phyloP scores from a whole-genome alignment of 306 rosid species.

The Cucurbita maxima region DNA sequence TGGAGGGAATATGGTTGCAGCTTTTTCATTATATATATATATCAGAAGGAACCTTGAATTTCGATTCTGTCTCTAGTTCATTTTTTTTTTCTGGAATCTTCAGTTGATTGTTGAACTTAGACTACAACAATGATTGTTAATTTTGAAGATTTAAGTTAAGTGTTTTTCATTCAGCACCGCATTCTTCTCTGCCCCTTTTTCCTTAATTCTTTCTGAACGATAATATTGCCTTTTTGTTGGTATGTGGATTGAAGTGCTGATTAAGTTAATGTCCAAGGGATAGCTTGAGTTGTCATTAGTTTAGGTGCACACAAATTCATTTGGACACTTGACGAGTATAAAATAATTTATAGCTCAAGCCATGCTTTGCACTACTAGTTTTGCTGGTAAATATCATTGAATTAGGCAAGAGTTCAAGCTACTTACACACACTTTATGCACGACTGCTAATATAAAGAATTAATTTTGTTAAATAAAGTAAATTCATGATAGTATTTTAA shows the following conservation, averaged over 20 bases:
- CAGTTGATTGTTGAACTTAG: not conserved
- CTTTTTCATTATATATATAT: not conserved
- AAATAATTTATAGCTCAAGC: too few relatives aligned
- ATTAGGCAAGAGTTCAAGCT: too few relatives aligned
- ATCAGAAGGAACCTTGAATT: not conserved
- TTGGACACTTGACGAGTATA: too few relatives aligned
- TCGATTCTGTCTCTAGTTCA: not conserved
- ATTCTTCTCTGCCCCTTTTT: not conserved
- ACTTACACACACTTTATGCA: too few relatives aligned
- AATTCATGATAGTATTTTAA: too few relatives aligned
- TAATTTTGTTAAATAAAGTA: too few relatives aligned
- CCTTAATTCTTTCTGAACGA: not conserved
- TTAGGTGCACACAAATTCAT: too few relatives aligned
- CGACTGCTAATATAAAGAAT: too few relatives aligned
- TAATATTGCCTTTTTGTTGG: not conserved
- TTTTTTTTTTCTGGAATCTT: not conserved
- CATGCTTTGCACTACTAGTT: too few relatives aligned
- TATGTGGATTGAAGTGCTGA: not conserved
- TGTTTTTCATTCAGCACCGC: not conserved
- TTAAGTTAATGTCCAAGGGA: too few relatives aligned
- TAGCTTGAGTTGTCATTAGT: too few relatives aligned
- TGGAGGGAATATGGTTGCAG: not conserved
- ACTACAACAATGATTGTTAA: not conserved
- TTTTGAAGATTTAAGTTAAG: not conserved
- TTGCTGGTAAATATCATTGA: too few relatives aligned